Evolutionary conservation across 2,329 filamentous ascomycete species (phyloP), one percentile per base, ranked within the genome.

Genomic region (Chrysoporthe austroafricana): DNA sequence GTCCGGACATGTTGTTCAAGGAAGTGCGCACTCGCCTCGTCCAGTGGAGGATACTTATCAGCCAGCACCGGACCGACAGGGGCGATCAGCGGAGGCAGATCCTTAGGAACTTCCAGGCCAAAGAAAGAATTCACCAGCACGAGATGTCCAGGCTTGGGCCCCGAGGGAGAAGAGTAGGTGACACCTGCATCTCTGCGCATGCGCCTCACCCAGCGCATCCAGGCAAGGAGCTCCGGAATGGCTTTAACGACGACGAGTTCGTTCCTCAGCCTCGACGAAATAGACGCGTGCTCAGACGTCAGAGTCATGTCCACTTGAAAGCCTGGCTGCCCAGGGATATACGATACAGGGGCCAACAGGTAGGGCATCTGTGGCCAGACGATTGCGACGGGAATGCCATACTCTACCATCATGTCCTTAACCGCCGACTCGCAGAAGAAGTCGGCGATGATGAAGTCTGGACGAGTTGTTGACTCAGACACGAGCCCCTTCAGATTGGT

Each of bases 91-190:
- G 81, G 81, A 1, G 81, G 81, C 2, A 83, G 66, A 65, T 83
- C 80, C 32, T 77, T 78, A 0, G 81, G 77, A 1, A 76, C 73
- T 62, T 84, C 81, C 8, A 83, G 73, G 0, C 80, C 81, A 66
- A 77, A 80, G 69, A 83, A 83, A 0, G 79, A 81, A 63, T 83
- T 83, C 34, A 83, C 77, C 5, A 83, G 73, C 2, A 80, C 70
- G 3, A 83, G 76, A 58, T 82, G 77, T 65, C 81, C 74, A 0
- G 81, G 81, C 60, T 82, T 82, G 3, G 73, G 66, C 0, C 72
- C 66, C 0, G 71, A 66, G 0, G 75, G 76, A 5, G 77, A 72
- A 2, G 71, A 64, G 26, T 78, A 75, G 7, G 71, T 64, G 6
- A 82, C 77, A 3, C 77, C 80, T 1, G 73, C 72, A 9, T 66